Evolutionary conservation across 768 basidiomycete genomes (phyloP).

Genomic region (Leccinum boreale): DNA sequence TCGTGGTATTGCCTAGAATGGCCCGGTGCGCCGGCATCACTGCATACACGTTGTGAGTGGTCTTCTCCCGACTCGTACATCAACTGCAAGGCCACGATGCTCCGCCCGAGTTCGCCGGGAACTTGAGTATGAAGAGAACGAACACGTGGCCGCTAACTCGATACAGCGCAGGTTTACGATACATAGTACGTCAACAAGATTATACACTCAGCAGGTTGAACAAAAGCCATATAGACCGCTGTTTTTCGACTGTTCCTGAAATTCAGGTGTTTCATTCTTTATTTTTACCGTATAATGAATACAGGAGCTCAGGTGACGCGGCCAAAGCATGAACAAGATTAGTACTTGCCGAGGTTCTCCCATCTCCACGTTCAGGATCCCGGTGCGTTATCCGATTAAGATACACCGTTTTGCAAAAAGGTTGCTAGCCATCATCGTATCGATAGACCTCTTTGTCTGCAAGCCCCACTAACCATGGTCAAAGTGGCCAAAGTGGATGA

Average conservation of each 20-base stretch:
- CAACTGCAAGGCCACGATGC: neutral
- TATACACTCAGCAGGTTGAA: neutral
- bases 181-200: neutral
- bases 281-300: neutral
- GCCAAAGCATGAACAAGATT: neutral
- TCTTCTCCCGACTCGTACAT: neutral
- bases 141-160: neutral
- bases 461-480: neutral
- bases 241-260: neutral
- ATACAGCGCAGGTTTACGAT: neutral
- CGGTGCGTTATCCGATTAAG: neutral
- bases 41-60: neutral
- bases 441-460: neutral
- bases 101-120: neutral
- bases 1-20: neutral
- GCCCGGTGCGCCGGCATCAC: neutral
- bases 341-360: neutral
- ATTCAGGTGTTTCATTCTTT: neutral
- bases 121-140: neutral
- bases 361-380: neutral
- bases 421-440: neutral
- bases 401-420: neutral
- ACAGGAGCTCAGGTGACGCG: neutral
- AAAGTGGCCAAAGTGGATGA: neutral
- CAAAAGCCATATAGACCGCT: neutral